Percentiles rank a stretch among this genome's conserved stretches.
Evolutionary conservation across 768 basidiomycete species (phyloP).

Genomic region (Tricholoma saponaceum): DNA sequence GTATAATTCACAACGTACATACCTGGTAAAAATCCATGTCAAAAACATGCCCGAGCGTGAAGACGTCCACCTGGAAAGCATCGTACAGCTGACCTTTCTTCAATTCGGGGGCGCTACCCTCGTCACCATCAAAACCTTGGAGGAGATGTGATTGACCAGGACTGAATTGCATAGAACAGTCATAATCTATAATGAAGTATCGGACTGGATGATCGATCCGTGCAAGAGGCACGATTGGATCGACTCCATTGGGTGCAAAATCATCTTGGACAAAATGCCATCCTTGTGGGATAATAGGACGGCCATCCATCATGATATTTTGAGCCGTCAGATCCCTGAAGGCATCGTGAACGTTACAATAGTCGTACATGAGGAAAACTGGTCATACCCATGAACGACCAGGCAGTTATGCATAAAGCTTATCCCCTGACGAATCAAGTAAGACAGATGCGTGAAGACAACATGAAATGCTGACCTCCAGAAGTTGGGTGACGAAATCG

Average conservation of each 20-base stretch:
- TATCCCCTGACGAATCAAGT: conserved; percentile 17
- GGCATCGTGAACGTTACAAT: neutral
- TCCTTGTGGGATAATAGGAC: conserved; percentile 25
- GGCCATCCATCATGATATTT: conserved; percentile 37
- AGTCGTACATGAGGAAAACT: neutral
- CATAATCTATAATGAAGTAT: conserved; percentile 37
- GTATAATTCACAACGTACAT: neutral
- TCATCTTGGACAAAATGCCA: conserved; percentile 31
- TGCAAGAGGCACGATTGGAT: conserved; percentile 20
- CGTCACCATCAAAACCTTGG: conserved; percentile 5
- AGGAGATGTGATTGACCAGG: conserved; percentile 13
- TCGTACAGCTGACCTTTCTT: conserved; percentile 1
- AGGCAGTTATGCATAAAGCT: conserved; percentile 27
- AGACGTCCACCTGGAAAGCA: conserved; percentile 9
- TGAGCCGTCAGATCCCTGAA: conserved; percentile 25
- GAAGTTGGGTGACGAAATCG: conserved; percentile 27
- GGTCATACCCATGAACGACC: conserved; percentile 22
- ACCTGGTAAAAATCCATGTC: conserved; percentile 19
- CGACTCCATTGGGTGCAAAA: conserved; percentile 26
- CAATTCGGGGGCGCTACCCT: conserved; percentile 7
- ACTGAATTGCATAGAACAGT: conserved; percentile 18
- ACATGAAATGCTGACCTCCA: conserved; percentile 4
- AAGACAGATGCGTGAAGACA: neutral
- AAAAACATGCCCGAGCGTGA: conserved; percentile 8
- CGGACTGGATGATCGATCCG: conserved; percentile 31